Evolutionary conservation across 345 rosid species (phyloP).

Genomic region (Hibiscus trionum): DNA sequence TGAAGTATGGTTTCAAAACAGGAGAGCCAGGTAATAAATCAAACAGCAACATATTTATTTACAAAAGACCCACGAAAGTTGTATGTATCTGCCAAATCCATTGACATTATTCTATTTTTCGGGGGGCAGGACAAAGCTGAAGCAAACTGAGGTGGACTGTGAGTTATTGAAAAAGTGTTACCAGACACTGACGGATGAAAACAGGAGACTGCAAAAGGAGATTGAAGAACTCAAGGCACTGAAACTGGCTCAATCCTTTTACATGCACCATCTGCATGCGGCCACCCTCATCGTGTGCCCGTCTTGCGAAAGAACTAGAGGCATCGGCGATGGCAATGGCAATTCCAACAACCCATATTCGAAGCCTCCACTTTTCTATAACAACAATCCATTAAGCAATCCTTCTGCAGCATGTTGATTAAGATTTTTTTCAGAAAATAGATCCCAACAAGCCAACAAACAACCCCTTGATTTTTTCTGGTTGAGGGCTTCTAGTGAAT

Average conservation of each 20-base stretch:
- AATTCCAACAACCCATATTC: constrained; percentile 44
- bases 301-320: constrained; percentile 61
- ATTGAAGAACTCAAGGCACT: constrained; percentile 68
- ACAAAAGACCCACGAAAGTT: background rate
- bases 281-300: constrained; percentile 71
- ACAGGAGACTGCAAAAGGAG: constrained; percentile 88
- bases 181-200: constrained; percentile 82
- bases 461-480: constrained; percentile 56
- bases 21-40: constrained; percentile 75
- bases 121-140: constrained; percentile 73
- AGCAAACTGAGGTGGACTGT: constrained; percentile 95
- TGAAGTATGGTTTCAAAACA: constrained; percentile 98
- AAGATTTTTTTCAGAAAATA: background rate
- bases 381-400: constrained; percentile 51
- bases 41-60: background rate
- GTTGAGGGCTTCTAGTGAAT: constrained; percentile 51
- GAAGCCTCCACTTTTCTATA: constrained; percentile 52
- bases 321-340: constrained; percentile 16
- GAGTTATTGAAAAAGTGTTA: constrained; percentile 85
- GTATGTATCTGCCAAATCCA: background rate
- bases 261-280: constrained; percentile 69
- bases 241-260: constrained; percentile 46
- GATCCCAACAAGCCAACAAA: constrained; percentile 23
- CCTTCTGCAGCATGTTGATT: constrained; percentile 83
- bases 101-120: background rate